Conservation (phyloP, 2,329 filamentous ascomycete species). For the Microcera coccophila region DNA sequence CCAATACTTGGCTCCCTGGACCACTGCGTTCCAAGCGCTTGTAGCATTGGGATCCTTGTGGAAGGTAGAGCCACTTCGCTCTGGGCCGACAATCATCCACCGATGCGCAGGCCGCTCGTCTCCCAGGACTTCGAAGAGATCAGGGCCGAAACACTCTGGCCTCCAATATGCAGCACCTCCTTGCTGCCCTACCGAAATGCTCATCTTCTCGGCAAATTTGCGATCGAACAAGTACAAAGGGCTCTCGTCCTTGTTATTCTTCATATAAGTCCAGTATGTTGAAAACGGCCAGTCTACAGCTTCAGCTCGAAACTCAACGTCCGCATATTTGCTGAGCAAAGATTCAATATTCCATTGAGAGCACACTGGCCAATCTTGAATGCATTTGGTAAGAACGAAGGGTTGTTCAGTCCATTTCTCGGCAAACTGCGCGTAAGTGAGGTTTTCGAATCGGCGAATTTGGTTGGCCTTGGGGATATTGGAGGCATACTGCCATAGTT, state of each 20-base stretch:
- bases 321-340: conserved; percentile 60
- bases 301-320: conserved; percentile 78
- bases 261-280: conserved; percentile 82
- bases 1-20: conserved; percentile 93
- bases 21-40: conserved; percentile 89
- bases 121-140: conserved; percentile 78
- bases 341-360: conserved; percentile 68
- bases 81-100: conserved; percentile 89
- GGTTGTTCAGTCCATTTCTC: conserved; percentile 72
- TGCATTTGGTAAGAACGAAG: conserved; percentile 80
- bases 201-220: conserved; percentile 82
- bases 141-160: conserved; percentile 79
- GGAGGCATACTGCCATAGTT: conserved; percentile 60
- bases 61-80: conserved; percentile 86
- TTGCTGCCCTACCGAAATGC: conserved; percentile 56
- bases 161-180: conserved; percentile 64
- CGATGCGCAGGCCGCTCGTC: conserved; percentile 77
- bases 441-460: conserved; percentile 65
- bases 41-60: conserved; percentile 77
- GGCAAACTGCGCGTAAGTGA: conserved; percentile 71
- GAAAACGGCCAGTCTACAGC: conserved; percentile 85
- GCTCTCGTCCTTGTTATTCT: conserved; percentile 74
- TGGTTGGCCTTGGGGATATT: conserved; percentile 70
- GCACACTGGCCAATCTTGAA: conserved; percentile 77
- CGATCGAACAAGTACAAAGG: conserved; percentile 91